A percentile compares a stretch with the other conserved stretches of the same genome.
phyloP scores from a whole-genome alignment of 2,329 filamentous ascomycete species.

The Diaporthe sp. region DNA sequence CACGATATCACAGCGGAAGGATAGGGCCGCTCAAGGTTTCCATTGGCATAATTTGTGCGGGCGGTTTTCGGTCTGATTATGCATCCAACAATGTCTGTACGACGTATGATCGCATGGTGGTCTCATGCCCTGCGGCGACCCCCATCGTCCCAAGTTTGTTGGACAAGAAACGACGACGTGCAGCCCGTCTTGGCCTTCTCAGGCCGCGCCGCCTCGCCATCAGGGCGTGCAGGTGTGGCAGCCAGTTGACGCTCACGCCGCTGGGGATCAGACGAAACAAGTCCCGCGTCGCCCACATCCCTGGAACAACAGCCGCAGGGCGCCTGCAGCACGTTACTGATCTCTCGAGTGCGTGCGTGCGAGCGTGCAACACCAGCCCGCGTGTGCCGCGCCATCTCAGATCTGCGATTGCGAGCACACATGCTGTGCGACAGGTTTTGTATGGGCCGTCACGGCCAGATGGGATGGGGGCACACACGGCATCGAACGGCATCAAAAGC shows the following conservation, averaged over 20 bases:
- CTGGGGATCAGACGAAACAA: slow-evolving; percentile 15
- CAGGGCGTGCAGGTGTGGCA: background rate
- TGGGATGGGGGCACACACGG: too few relatives aligned
- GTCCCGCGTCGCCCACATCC: background rate
- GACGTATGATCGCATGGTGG: background rate
- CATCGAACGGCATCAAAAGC: too few relatives aligned
- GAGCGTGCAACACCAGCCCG: too few relatives aligned
- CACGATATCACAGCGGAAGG: background rate
- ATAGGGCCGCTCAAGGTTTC: background rate
- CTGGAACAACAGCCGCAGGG: slow-evolving; percentile 7
- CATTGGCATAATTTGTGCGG: background rate
- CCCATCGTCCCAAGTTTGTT: background rate
- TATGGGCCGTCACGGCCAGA: too few relatives aligned
- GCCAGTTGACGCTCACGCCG: background rate
- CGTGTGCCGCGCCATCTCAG: background rate
- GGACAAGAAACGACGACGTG: background rate
- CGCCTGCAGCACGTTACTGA: too few relatives aligned
- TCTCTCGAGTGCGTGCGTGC: too few relatives aligned
- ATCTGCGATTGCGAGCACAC: background rate
- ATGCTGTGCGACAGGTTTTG: background rate
- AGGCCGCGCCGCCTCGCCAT: background rate
- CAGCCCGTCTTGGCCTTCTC: slow-evolving; percentile 1
- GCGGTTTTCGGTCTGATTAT: background rate
- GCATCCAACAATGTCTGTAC: background rate
- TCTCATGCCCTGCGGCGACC: background rate